These are phyloP conservation scores for Pleurotus giganteus DNA, from an alignment of 768 basidiomycete genomes.

Conservation along the genomic window DNA sequence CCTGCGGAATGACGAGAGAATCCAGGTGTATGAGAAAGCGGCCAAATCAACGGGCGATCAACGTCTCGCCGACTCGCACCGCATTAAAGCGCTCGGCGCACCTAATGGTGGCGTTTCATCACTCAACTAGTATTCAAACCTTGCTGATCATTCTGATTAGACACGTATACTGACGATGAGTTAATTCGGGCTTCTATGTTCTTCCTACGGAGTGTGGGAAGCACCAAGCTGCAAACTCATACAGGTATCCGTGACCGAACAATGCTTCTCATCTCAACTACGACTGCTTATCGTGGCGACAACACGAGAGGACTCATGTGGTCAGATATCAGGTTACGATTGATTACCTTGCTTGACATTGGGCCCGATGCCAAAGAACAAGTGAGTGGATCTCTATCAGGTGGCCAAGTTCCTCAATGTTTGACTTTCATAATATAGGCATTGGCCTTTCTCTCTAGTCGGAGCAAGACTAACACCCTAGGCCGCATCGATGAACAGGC, in stretches of 20 bases:
- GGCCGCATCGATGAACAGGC: constrained; percentile 31
- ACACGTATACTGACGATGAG: constrained; percentile 23
- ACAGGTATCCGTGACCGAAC: constrained; percentile 23
- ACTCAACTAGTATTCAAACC: not conserved
- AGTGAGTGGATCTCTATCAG: constrained; percentile 14
- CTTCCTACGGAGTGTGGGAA: constrained; percentile 14
- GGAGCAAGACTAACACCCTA: constrained; percentile 29
- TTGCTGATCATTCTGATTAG: constrained; percentile 10
- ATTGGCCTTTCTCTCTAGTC: constrained; percentile 23
- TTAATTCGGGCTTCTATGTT: constrained; percentile 19
- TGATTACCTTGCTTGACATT: constrained; percentile 20
- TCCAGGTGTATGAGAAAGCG: constrained; percentile 17
- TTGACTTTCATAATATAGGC: constrained; percentile 18
- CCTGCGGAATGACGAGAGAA: constrained; percentile 18
- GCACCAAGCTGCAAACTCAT: constrained; percentile 10
- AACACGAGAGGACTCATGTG: constrained; percentile 19
- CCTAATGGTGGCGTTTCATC: constrained; percentile 13
- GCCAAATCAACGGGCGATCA: constrained; percentile 18
- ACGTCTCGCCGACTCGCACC: constrained; percentile 15
- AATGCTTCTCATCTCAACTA: constrained; percentile 26
- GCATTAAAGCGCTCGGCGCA: constrained; percentile 21
- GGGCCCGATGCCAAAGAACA: constrained; percentile 12
- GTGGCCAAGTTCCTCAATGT: not conserved
- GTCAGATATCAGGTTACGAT: constrained; percentile 22
- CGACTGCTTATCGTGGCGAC: constrained; percentile 28